A percentile compares a stretch with the other conserved stretches of the same genome.
Conservation (phyloP, 345 rosid genomes). For the Eutrema japonicum region DNA sequence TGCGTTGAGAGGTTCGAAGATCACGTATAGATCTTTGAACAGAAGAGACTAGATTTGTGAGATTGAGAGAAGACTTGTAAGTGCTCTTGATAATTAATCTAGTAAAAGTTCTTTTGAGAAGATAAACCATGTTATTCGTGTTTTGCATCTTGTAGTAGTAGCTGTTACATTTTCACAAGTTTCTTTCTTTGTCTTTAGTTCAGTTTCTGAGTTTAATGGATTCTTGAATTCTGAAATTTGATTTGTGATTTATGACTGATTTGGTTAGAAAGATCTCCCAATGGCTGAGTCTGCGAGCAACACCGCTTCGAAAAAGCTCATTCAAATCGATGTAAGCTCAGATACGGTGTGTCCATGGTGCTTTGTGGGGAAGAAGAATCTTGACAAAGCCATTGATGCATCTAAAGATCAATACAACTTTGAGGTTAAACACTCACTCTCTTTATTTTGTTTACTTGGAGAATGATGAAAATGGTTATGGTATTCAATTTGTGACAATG, state of each 20-base stretch:
- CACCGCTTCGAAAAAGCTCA: conserved; percentile 56
- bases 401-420: conserved; percentile 65
- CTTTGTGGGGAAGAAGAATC: conserved; percentile 75
- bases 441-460: background rate
- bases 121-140: too few relatives aligned
- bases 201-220: background rate
- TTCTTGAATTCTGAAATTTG: conserved; percentile 1
- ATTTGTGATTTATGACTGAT: conserved; percentile 12
- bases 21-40: too few relatives aligned
- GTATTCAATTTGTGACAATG: background rate
- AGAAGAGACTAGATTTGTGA: too few relatives aligned
- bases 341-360: conserved; percentile 78
- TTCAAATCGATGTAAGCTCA: conserved; percentile 70
- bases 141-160: too few relatives aligned
- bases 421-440: conserved; percentile 28
- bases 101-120: too few relatives aligned
- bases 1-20: too few relatives aligned
- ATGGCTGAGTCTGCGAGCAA: conserved; percentile 59
- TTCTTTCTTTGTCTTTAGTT: conserved; percentile 1
- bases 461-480: background rate
- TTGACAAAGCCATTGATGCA: conserved; percentile 77
- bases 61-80: too few relatives aligned
- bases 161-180: background rate
- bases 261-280: background rate
- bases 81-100: too few relatives aligned